Evolutionary conservation across 1,139 yeast species (phyloP).

Genomic region (Sugiyamaella neomexicana): DNA sequence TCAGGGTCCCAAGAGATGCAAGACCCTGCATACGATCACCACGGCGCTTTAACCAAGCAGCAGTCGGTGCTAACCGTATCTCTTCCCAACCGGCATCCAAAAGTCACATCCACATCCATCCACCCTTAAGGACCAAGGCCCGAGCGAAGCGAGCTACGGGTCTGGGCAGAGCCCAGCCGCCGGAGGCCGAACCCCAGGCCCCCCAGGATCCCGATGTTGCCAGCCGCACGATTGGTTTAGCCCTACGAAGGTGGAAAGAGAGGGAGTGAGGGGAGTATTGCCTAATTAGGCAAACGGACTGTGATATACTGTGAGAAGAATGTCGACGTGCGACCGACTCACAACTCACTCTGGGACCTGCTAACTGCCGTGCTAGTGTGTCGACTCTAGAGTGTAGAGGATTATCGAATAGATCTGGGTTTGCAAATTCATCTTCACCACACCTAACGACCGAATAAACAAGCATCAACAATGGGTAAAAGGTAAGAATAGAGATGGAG

Average conservation of each 20-base stretch:
- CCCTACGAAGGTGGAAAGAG: no score
- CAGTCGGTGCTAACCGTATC: no score
- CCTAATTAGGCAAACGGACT: slow-evolving; percentile 9
- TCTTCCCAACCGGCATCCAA: no score
- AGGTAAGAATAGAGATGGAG: slow-evolving; percentile 48
- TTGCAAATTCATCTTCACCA: slow-evolving; percentile 17
- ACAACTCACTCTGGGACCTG: no score
- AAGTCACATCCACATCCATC: background rate
- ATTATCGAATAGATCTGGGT: slow-evolving; percentile 6
- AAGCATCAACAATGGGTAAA: slow-evolving; percentile 67
- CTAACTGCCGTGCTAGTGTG: slow-evolving; percentile 8
- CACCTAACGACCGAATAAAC: slow-evolving; percentile 19
- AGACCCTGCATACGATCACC: no score
- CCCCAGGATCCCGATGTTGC: no score
- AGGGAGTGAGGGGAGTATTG: background rate
- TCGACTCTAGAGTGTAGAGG: slow-evolving; percentile 4
- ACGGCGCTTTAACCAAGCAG: no score
- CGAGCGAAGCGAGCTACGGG: background rate
- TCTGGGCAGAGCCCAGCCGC: background rate
- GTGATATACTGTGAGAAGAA: slow-evolving; percentile 4
- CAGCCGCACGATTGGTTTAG: no score
- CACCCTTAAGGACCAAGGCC: background rate
- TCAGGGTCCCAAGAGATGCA: no score
- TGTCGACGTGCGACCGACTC: background rate
- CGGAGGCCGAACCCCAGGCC: no score